Percentiles rank a stretch among this genome's conserved stretches.
Conservation (phyloP, 441 rosid species). For the Adansonia madagascariensis region DNA sequence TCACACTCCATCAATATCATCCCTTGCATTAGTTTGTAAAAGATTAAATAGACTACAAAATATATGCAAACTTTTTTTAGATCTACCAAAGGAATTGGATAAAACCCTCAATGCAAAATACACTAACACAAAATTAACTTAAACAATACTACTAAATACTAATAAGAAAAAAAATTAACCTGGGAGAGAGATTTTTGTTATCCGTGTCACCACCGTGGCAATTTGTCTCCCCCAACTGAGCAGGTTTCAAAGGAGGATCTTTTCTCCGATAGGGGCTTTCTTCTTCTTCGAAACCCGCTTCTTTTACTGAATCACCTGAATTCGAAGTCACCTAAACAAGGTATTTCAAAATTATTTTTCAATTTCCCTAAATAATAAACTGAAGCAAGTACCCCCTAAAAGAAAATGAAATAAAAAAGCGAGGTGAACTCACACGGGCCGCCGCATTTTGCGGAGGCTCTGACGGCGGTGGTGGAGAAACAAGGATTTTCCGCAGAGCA, state of each 20-base stretch:
- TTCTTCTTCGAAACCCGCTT: slow-evolving; percentile 53
- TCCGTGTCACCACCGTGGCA: slow-evolving; percentile 48
- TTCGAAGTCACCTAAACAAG: slow-evolving; percentile 51
- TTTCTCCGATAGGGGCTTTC: slow-evolving; percentile 39
- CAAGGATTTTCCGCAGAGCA: slow-evolving; percentile 63
- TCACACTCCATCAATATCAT: not conserved
- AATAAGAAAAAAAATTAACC: slow-evolving; percentile 48
- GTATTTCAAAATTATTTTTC: not conserved
- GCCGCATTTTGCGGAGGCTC: slow-evolving; percentile 38
- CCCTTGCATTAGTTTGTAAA: not conserved
- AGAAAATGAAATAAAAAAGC: not conserved
- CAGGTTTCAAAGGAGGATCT: slow-evolving; percentile 48
- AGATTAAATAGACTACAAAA: not conserved
- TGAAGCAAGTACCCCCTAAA: not conserved
- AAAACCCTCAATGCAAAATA: not conserved
- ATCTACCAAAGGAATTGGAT: slow-evolving; percentile 8
- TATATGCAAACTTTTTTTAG: slow-evolving; percentile 1
- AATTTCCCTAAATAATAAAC: not conserved
- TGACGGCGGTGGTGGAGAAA: slow-evolving; percentile 39
- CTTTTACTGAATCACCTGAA: slow-evolving; percentile 60
- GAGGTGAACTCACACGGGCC: slow-evolving; percentile 44
- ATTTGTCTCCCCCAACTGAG: slow-evolving; percentile 38
- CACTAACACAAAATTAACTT: slow-evolving; percentile 1
- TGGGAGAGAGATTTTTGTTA: slow-evolving; percentile 49
- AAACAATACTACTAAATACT: not conserved